Percentiles rank a stretch among this genome's conserved stretches.
Conservation (phyloP, 495 filamentous ascomycete genomes). For the Xylaria nigripes region DNA sequence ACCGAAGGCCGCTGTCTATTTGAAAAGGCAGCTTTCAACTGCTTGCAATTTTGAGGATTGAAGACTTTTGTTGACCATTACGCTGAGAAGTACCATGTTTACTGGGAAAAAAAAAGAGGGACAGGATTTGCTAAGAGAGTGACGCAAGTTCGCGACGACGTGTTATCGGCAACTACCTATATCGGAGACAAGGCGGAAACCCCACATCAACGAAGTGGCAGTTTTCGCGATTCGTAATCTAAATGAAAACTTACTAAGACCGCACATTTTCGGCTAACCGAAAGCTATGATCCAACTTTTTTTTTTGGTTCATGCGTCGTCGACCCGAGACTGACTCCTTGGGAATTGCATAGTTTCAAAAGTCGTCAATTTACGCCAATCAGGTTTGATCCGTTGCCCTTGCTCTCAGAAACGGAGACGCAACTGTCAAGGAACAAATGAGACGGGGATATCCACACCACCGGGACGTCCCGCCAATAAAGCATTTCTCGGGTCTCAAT, state of each 20-base stretch:
- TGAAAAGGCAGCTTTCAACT: too few species aligned
- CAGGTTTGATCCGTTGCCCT: not conserved
- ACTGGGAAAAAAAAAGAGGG: too few species aligned
- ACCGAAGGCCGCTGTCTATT: too few species aligned
- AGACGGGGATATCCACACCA: conserved; percentile 12
- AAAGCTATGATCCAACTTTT: not conserved
- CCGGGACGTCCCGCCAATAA: conserved; percentile 14
- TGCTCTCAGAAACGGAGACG: not conserved
- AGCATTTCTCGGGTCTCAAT: conserved; percentile 10
- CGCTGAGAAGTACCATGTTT: too few species aligned
- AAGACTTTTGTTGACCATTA: too few species aligned
- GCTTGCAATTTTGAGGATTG: too few species aligned
- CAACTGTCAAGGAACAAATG: conserved; percentile 4
- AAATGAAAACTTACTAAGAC: not conserved
- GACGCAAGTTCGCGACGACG: not conserved
- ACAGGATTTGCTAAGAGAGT: not conserved
- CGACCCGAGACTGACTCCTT: not conserved
- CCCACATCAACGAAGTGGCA: not conserved
- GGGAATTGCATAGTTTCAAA: not conserved
- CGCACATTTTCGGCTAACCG: not conserved
- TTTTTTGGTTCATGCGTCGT: not conserved
- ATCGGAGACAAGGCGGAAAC: not conserved
- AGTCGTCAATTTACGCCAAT: not conserved
- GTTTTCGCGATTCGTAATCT: not conserved
- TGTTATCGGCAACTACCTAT: not conserved